phyloP scores from a whole-genome alignment of 2,329 filamentous ascomycete species.

The Neonectria punicea region DNA sequence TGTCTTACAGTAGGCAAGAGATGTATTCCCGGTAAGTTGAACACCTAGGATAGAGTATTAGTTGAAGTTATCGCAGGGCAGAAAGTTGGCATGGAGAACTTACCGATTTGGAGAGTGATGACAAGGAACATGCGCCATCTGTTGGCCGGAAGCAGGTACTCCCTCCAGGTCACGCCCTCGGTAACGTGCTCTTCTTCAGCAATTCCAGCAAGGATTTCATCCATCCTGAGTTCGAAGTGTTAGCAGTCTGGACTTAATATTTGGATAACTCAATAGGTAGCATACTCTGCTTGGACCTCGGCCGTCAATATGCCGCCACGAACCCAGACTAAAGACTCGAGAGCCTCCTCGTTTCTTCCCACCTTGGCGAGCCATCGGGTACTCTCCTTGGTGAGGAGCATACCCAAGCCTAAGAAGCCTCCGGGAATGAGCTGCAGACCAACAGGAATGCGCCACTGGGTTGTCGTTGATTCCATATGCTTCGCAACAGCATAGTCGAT shows the following conservation, averaged over 20 bases:
- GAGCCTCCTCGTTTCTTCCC: constrained; percentile 56
- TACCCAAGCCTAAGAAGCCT: constrained; percentile 57
- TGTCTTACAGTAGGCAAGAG: constrained; percentile 58
- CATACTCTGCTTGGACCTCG: constrained; percentile 49
- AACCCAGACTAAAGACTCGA: constrained; percentile 61
- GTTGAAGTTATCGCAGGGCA: background rate
- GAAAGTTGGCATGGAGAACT: background rate
- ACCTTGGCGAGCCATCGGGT: constrained; percentile 58
- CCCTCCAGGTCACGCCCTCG: constrained; percentile 58
- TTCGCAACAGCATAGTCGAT: constrained; percentile 58
- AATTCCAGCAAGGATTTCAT: constrained; percentile 57
- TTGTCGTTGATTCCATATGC: constrained; percentile 50
- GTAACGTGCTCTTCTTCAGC: constrained; percentile 57
- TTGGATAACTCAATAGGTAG: background rate
- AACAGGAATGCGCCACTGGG: constrained; percentile 63
- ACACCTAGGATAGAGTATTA: constrained; percentile 37
- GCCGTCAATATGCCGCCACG: constrained; percentile 55
- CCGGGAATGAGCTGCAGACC: constrained; percentile 59
- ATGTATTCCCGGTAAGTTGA: constrained; percentile 62
- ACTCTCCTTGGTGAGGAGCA: constrained; percentile 61
- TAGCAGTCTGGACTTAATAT: constrained; percentile 1
- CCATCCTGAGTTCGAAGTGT: constrained; percentile 43
- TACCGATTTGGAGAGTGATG: constrained; percentile 60
- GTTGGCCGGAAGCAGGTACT: constrained; percentile 57
- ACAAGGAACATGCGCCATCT: constrained; percentile 59